Percentiles rank a stretch among this genome's conserved stretches.
Evolutionary conservation across 192 early-diverging fungal species (phyloP).

Genomic region (Coemansia sp.): DNA sequence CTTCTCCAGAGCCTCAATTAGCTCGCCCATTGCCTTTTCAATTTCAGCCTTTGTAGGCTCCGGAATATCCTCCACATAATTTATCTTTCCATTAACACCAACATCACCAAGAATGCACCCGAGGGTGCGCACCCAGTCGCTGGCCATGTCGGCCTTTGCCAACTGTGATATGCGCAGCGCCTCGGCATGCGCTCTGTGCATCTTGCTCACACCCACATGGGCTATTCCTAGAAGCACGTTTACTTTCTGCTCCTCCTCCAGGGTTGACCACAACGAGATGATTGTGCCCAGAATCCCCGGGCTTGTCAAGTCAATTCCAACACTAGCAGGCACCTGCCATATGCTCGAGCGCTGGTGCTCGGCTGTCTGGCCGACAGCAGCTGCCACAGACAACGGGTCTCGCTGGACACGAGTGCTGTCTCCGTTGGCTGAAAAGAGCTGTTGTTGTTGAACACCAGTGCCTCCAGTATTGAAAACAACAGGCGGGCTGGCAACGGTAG

Average conservation of each 20-base stretch:
- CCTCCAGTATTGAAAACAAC: neutral
- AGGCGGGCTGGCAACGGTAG: neutral
- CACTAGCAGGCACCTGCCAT: slow-evolving; percentile 40
- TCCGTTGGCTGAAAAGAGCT: neutral
- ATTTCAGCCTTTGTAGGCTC: slow-evolving; percentile 30
- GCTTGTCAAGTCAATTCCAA: slow-evolving; percentile 36
- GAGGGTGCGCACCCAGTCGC: slow-evolving; percentile 50
- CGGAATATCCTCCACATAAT: slow-evolving; percentile 8
- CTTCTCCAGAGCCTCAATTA: slow-evolving; percentile 21
- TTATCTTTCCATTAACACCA: slow-evolving; percentile 29
- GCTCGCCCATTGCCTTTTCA: slow-evolving; percentile 19
- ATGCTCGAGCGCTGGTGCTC: slow-evolving; percentile 12
- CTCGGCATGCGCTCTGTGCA: slow-evolving; percentile 19
- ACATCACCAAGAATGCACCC: slow-evolving; percentile 35
- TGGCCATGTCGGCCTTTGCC: slow-evolving; percentile 17
- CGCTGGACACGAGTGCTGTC: neutral
- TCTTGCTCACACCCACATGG: slow-evolving; percentile 33
- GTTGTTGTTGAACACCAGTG: neutral
- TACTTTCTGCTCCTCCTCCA: slow-evolving; percentile 46
- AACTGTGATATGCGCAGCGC: slow-evolving; percentile 24
- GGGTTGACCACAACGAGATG: slow-evolving; percentile 25
- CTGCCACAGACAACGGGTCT: neutral
- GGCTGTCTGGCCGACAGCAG: neutral
- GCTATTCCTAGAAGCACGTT: slow-evolving; percentile 42
- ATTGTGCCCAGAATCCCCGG: slow-evolving; percentile 17